A percentile compares a stretch with the other conserved stretches of the same genome.
Conservation (phyloP, 2,329 filamentous ascomycete genomes). For the Exserohilum rostratum region DNA sequence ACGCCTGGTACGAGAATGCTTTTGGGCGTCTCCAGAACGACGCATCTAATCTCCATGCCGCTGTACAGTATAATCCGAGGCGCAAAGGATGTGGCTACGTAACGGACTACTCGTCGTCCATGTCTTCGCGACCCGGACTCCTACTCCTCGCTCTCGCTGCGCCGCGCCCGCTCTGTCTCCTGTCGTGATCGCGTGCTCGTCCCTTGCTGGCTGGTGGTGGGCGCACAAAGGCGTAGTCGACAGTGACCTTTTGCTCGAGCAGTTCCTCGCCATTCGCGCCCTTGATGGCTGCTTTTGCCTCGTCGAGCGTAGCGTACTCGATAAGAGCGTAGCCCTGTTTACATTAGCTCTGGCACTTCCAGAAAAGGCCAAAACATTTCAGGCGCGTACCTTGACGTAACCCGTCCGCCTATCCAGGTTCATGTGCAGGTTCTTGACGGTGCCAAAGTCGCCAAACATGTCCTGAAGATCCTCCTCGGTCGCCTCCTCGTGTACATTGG, state of each 20-base stretch:
- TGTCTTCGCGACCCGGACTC: conserved; percentile 50
- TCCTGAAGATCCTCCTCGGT: conserved; percentile 83
- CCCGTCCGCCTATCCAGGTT: conserved; percentile 82
- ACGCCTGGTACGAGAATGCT: neutral
- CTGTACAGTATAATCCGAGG: neutral
- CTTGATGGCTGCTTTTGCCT: conserved; percentile 82
- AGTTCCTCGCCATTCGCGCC: conserved; percentile 78
- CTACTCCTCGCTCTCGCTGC: conserved; percentile 49
- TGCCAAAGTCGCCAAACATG: conserved; percentile 80
- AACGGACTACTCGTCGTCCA: conserved; percentile 30
- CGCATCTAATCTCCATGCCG: neutral
- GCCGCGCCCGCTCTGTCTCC: conserved; percentile 40
- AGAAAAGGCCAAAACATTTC: neutral
- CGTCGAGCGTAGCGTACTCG: conserved; percentile 79
- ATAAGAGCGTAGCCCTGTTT: conserved; percentile 80
- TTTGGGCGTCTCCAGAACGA: neutral
- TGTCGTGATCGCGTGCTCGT: conserved; percentile 40
- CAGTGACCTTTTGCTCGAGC: conserved; percentile 78
- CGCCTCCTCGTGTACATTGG: conserved; percentile 86
- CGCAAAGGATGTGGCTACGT: neutral
- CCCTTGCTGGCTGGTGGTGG: conserved; percentile 68
- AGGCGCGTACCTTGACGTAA: conserved; percentile 76
- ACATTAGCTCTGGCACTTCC: conserved; percentile 7
- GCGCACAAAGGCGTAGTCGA: conserved; percentile 85
- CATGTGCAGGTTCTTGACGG: conserved; percentile 85